Base-by-base conservation (phyloP, 106 monocot species). In the Dendrobium nobile region DNA sequence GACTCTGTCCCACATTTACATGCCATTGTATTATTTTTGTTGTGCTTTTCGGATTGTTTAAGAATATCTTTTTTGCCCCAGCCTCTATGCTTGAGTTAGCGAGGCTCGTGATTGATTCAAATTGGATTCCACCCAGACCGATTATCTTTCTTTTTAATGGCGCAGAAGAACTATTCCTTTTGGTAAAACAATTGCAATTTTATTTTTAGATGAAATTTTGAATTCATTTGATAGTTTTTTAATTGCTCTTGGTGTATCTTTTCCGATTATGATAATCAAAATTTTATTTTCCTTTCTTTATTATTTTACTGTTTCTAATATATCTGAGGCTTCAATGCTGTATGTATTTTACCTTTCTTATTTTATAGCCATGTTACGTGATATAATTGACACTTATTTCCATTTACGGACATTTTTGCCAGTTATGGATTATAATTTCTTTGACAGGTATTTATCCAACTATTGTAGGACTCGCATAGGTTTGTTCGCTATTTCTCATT, bases 41-140 rank as follows among this genome's bases (percentile, higher is more conserved):
- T n/a, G 20, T 75, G 8, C 13, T 22, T 81, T n/a, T 20, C 33
- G 5, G 0, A 22, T 18, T 75, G 31, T 11, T 78, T 79, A 13
- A 24, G 18, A 72, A 54, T 84, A 43, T 77, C 67, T 67, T 37
- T 73, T 47, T 82, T 85, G 78, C 78, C 80, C 80, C 91, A 99
- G 98, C 98, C 80, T 95, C 98, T 40, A 95, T 99, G 98, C 95
- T 99, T 88, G 98, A 99, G 80, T 51, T 91, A 80, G 95, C 89
- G 84, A 86, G 98, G 76, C 86, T 92, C 47, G 88, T 99, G 28
- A 78, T 95, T 83, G 95, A 99, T 85, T 93, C 99, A 64, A 89
- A 85, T 82, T 99, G 99, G 99, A 81, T 99, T 85, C 99, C 99
- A 72, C 95, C 99, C 77, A 89, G 51, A 77, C 99, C 99, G 0